A percentile compares a stretch with the other conserved stretches of the same genome.
phyloP scores from a whole-genome alignment of 768 basidiomycete genomes.

The Phlegmacium glaucopus region DNA sequence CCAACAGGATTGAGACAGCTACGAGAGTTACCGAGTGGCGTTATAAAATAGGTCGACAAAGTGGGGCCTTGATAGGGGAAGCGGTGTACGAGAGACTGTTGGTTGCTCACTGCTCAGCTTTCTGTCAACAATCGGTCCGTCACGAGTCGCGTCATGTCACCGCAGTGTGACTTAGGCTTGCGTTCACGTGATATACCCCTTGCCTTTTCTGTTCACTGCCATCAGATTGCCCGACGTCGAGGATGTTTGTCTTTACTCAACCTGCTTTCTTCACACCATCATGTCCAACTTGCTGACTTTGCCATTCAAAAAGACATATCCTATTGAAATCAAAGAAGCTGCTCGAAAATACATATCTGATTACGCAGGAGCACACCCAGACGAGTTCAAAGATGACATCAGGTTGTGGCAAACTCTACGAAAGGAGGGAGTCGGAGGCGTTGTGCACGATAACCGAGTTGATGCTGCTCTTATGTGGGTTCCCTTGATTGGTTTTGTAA shows the following conservation, averaged over 20 bases:
- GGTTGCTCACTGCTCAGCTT: too few relatives aligned
- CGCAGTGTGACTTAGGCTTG: too few relatives aligned
- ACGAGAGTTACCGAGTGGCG: too few relatives aligned
- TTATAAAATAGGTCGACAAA: too few relatives aligned
- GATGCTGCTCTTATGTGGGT: slow-evolving; percentile 57
- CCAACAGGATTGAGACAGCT: too few relatives aligned
- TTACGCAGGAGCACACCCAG: slow-evolving; percentile 73
- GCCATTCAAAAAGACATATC: slow-evolving; percentile 70
- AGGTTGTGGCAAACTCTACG: slow-evolving; percentile 65
- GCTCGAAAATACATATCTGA: slow-evolving; percentile 66
- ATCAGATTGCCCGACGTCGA: too few relatives aligned
- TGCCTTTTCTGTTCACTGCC: too few relatives aligned
- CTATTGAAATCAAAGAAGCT: slow-evolving; percentile 48
- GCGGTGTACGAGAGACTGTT: too few relatives aligned
- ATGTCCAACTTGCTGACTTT: slow-evolving; percentile 81
- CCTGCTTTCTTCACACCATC: not conserved
- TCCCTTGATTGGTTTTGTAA: not conserved
- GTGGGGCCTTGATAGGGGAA: too few relatives aligned
- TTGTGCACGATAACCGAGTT: slow-evolving; percentile 55
- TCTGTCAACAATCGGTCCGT: too few relatives aligned
- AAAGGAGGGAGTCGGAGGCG: slow-evolving; percentile 46
- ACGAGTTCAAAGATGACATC: slow-evolving; percentile 80
- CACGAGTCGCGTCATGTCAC: too few relatives aligned
- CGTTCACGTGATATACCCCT: not conserved
- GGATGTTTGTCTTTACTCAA: not conserved